Percentiles rank a stretch among this genome's conserved stretches.
Evolutionary conservation across 805 yeast species (phyloP).

Genomic region (Metschnikowia bowlesiae): DNA sequence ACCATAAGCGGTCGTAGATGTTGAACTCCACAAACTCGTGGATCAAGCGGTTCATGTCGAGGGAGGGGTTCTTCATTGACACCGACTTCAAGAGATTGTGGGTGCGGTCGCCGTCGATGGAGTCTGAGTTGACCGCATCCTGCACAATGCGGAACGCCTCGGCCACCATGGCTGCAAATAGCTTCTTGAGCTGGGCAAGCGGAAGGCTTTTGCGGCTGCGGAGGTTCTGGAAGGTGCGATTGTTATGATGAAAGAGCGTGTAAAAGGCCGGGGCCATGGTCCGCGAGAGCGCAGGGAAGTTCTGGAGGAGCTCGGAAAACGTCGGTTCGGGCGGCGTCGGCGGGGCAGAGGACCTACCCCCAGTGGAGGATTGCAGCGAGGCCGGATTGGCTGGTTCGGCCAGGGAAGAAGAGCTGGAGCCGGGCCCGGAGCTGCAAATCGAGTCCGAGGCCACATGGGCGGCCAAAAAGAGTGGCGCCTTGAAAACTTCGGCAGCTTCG

Average conservation of each 20-base stretch:
- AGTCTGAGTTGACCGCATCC: slow-evolving; percentile 33
- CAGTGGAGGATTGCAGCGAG: too few species aligned
- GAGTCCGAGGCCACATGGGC: not conserved
- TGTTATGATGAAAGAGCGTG: slow-evolving; percentile 39
- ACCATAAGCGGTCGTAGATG: slow-evolving; percentile 66
- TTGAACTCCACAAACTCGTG: slow-evolving; percentile 70
- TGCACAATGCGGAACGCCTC: slow-evolving; percentile 35
- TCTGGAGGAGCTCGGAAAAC: slow-evolving; percentile 35
- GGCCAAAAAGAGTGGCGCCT: not conserved
- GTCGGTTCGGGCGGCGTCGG: slow-evolving; percentile 14
- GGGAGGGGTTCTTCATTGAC: slow-evolving; percentile 29
- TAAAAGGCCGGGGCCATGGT: slow-evolving; percentile 37
- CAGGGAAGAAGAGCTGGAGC: too few species aligned
- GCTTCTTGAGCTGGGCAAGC: slow-evolving; percentile 22
- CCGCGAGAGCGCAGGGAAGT: slow-evolving; percentile 36
- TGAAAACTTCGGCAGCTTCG: not conserved
- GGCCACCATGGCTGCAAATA: slow-evolving; percentile 31
- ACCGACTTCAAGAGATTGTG: slow-evolving; percentile 29
- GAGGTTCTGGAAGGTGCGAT: slow-evolving; percentile 27
- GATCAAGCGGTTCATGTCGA: slow-evolving; percentile 50
- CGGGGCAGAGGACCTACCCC: not conserved
- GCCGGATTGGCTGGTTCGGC: too few species aligned
- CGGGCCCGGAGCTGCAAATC: not conserved
- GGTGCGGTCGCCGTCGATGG: slow-evolving; percentile 33
- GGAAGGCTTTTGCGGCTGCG: slow-evolving; percentile 25